A percentile compares a stretch with the other conserved stretches of the same genome.
Evolutionary conservation across 192 early-diverging fungal genomes (phyloP).

Genomic region (Gigaspora rosea): DNA sequence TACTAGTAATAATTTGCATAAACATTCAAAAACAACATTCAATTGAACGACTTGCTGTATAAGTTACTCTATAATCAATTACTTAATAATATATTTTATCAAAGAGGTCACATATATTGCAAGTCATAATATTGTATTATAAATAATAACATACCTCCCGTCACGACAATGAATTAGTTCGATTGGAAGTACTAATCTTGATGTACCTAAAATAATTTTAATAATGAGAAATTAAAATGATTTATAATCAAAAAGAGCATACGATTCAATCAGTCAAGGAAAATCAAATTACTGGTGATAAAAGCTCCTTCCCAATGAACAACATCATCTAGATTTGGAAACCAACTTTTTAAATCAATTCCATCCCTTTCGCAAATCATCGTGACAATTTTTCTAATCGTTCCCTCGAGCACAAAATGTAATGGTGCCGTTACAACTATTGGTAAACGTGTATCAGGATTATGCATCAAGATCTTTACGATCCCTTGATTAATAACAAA

Average conservation of each 20-base stretch:
- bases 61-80: no score
- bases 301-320: constrained; percentile 68
- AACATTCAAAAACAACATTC: no score
- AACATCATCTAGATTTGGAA: constrained; percentile 54
- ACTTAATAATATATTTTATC: no score
- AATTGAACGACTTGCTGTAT: no score
- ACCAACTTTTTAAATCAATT: constrained; percentile 56
- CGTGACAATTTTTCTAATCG: constrained; percentile 63
- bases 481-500: constrained; percentile 42
- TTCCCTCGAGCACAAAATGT: constrained; percentile 62
- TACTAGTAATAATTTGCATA: background rate
- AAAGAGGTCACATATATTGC: background rate
- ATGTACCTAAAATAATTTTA: constrained; percentile 48
- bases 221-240: background rate
- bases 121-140: no score
- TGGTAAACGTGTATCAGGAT: constrained; percentile 36
- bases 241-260: background rate
- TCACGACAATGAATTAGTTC: constrained; percentile 46
- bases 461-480: constrained; percentile 41
- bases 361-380: constrained; percentile 52
- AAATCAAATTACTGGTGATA: constrained; percentile 56
- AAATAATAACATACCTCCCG: constrained; percentile 20
- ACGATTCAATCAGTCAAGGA: background rate
- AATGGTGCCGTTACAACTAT: constrained; percentile 54
- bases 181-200: constrained; percentile 57